phyloP scores from a whole-genome alignment of 164 flowering plant genomes.

The Magnolia sinica region DNA sequence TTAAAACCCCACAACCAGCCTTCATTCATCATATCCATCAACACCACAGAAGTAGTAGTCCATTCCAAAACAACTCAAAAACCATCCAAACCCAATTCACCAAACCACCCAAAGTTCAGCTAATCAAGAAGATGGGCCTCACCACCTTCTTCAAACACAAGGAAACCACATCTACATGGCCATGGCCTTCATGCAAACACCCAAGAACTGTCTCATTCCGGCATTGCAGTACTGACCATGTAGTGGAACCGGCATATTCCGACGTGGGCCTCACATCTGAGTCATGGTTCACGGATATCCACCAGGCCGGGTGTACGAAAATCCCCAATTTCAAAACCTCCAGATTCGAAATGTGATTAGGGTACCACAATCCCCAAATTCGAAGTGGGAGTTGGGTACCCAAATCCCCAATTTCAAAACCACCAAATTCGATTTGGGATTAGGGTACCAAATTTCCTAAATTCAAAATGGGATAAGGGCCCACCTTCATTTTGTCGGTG shows the following conservation, averaged over 20 bases:
- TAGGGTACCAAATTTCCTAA: too few species aligned
- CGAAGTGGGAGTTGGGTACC: too few species aligned
- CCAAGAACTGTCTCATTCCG: conserved; percentile 71
- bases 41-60: conserved; percentile 19
- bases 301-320: too few species aligned
- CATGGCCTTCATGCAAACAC: conserved; percentile 64
- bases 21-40: neutral
- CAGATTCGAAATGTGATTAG: too few species aligned
- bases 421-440: too few species aligned
- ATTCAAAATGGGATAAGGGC: too few species aligned
- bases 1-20: conserved; percentile 12
- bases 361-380: too few species aligned
- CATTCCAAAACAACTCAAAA: conserved; percentile 14
- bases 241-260: conserved; percentile 36
- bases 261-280: conserved; percentile 26
- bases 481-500: too few species aligned
- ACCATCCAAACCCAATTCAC: conserved; percentile 5
- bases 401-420: too few species aligned
- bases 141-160: conserved; percentile 20
- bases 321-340: too few species aligned
- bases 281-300: conserved; percentile 31
- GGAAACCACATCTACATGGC: conserved; percentile 31
- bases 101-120: conserved; percentile 5
- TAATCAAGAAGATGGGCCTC: conserved; percentile 30
- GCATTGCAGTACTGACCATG: conserved; percentile 29